Evolutionary conservation across 2,329 filamentous ascomycete species (phyloP).

Genomic region (Fusarium cyanostomum): DNA sequence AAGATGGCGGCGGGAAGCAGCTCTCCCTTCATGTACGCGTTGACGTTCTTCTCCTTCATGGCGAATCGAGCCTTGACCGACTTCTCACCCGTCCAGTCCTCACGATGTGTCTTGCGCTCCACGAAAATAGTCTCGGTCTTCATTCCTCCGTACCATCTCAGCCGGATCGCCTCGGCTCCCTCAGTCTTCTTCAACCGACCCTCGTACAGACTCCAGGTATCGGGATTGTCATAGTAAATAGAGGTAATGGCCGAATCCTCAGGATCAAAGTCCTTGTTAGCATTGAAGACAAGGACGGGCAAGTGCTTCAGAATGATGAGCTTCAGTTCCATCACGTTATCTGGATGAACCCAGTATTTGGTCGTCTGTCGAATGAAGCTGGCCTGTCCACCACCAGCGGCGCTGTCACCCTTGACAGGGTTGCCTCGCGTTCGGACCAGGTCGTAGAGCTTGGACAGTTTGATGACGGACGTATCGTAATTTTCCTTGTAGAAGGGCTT

Average conservation of each 20-base stretch:
- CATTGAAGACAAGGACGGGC: constrained; percentile 95
- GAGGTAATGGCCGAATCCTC: constrained; percentile 96
- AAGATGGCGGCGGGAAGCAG: constrained; percentile 90
- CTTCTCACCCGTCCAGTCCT: constrained; percentile 99
- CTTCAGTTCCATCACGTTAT: constrained; percentile 98
- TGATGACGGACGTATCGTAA: constrained; percentile 94
- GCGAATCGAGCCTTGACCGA: constrained; percentile 97
- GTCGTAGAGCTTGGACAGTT: constrained; percentile 95
- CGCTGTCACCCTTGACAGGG: constrained; percentile 89
- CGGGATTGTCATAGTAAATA: constrained; percentile 96
- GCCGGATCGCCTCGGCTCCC: constrained; percentile 93
- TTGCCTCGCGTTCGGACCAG: constrained; percentile 92
- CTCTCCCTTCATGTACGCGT: constrained; percentile 85
- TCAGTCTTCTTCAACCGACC: constrained; percentile 97
- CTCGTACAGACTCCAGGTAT: constrained; percentile 93
- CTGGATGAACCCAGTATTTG: constrained; percentile 99
- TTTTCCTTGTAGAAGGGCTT: constrained; percentile 99
- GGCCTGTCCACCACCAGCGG: constrained; percentile 90
- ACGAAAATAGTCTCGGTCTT: constrained; percentile 94
- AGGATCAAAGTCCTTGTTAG: constrained; percentile 93
- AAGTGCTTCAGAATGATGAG: constrained; percentile 98
- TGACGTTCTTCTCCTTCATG: constrained; percentile 97
- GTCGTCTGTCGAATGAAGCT: constrained; percentile 98
- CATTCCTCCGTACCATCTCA: constrained; percentile 99
- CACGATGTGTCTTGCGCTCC: constrained; percentile 96